Conservation (phyloP, 108 stramenopile species). For the Fragilariopsis cylindrus region DNA sequence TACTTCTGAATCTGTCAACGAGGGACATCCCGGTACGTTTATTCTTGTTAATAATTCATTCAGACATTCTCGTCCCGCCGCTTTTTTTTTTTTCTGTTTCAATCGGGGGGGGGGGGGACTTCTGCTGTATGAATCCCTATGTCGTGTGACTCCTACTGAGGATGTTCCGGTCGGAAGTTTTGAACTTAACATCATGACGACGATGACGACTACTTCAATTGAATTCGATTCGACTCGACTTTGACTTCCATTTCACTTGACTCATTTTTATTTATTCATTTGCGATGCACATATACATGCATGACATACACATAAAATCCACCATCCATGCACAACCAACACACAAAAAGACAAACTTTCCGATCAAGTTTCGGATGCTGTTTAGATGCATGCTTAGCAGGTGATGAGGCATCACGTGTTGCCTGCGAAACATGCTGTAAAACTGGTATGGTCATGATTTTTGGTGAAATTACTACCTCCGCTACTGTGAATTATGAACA, state of each 20-base stretch:
- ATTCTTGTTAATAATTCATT: no score
- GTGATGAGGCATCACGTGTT: slow-evolving; percentile 91
- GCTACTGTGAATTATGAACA: slow-evolving; percentile 97
- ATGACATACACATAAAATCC: not conserved
- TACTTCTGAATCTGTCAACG: slow-evolving; percentile 96
- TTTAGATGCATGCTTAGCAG: slow-evolving; percentile 94
- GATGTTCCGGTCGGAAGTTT: no score
- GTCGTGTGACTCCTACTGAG: no score
- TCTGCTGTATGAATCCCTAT: no score
- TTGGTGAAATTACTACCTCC: slow-evolving; percentile 96
- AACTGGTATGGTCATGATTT: slow-evolving; percentile 98
- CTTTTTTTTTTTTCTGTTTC: not conserved
- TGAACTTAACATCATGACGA: no score
- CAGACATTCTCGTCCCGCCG: not conserved
- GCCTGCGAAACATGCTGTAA: slow-evolving; percentile 98
- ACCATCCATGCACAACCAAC: not conserved
- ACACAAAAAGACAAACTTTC: slow-evolving; percentile 88
- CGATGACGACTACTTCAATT: no score
- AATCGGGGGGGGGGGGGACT: not conserved
- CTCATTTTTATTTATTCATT: not conserved
- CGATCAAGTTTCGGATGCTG: slow-evolving; percentile 96
- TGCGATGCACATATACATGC: not conserved
- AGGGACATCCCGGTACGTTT: slow-evolving; percentile 91
- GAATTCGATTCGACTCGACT: no score
- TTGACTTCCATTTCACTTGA: not conserved